These are phyloP conservation scores for Naganishia kalamii DNA, from an alignment of 768 basidiomycete species.

Conservation along the genomic window DNA sequence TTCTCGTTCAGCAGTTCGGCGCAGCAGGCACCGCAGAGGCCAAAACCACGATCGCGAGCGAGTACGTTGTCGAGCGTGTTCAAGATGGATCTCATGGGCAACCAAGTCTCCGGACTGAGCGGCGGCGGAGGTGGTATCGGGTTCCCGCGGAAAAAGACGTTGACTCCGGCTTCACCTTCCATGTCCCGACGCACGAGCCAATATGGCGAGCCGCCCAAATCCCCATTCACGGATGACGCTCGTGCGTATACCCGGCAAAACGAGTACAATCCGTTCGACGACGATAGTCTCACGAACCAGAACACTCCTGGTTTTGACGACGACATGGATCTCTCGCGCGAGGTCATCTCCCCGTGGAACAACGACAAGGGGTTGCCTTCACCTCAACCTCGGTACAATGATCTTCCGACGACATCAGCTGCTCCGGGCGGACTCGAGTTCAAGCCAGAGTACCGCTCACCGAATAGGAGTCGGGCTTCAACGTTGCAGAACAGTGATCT, in stretches of 20 bases:
- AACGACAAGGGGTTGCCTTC: slow-evolving; percentile 24
- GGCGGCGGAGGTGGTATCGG: slow-evolving; percentile 20
- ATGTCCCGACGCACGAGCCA: not conserved
- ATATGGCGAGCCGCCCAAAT: not conserved
- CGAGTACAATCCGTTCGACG: slow-evolving; percentile 20
- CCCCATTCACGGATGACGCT: not conserved
- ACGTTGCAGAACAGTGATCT: slow-evolving; percentile 8
- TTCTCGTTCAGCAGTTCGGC: slow-evolving; percentile 28
- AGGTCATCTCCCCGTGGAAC: slow-evolving; percentile 25
- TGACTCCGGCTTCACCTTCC: not conserved
- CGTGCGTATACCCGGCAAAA: slow-evolving; percentile 10
- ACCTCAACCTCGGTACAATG: slow-evolving; percentile 19
- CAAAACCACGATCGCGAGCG: slow-evolving; percentile 10
- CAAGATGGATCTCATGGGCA: slow-evolving; percentile 21
- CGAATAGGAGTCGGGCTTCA: slow-evolving; percentile 10
- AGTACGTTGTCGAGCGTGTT: slow-evolving; percentile 17
- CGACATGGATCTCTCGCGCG: slow-evolving; percentile 24
- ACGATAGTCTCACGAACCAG: not conserved
- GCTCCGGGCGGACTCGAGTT: slow-evolving; percentile 1
- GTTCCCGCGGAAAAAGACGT: slow-evolving; percentile 14
- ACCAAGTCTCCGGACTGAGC: not conserved
- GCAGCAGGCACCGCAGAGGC: not conserved
- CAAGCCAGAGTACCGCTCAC: slow-evolving; percentile 5
- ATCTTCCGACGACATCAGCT: not conserved
- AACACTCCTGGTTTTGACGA: slow-evolving; percentile 10